phyloP scores from a whole-genome alignment of 73 alveolate species.

The Durusdinium trenchii region DNA sequence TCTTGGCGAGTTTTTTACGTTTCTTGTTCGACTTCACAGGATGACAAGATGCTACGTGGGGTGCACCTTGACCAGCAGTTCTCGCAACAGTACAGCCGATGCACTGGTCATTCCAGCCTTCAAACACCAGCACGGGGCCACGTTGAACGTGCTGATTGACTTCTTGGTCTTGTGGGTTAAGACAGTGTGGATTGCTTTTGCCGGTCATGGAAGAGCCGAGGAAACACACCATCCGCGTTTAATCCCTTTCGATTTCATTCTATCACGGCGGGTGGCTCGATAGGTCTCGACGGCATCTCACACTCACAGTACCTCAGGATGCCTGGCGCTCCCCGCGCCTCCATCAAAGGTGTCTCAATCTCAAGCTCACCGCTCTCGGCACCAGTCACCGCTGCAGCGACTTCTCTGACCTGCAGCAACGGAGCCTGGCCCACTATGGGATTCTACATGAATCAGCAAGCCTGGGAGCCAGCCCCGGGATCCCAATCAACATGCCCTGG shows the following conservation, averaged over 20 bases:
- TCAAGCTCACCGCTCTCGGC: conserved; percentile 9
- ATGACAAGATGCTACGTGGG: no score
- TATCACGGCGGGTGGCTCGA: background rate
- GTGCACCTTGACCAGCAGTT: conserved; percentile 36
- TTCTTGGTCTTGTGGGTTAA: background rate
- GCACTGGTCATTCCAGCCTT: conserved; percentile 80
- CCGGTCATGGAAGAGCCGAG: background rate
- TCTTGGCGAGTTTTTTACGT: no score
- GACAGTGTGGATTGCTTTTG: background rate
- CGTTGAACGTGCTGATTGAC: background rate
- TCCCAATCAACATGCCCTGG: no score
- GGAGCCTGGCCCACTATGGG: no score
- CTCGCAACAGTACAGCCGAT: conserved; percentile 18
- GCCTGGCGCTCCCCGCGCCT: background rate
- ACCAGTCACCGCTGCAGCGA: conserved; percentile 55
- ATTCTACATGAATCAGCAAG: no score
- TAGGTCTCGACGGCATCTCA: background rate
- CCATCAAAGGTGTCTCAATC: conserved; percentile 65
- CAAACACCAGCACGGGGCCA: background rate
- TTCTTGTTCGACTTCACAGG: no score
- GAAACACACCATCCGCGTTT: background rate
- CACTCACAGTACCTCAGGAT: background rate
- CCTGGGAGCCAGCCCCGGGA: no score
- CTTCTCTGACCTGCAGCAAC: conserved; percentile 46
- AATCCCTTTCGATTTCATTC: background rate